These are phyloP conservation scores for Chaetomium olivaceum DNA, from an alignment of 2,329 filamentous ascomycete genomes.

Conservation along the genomic window DNA sequence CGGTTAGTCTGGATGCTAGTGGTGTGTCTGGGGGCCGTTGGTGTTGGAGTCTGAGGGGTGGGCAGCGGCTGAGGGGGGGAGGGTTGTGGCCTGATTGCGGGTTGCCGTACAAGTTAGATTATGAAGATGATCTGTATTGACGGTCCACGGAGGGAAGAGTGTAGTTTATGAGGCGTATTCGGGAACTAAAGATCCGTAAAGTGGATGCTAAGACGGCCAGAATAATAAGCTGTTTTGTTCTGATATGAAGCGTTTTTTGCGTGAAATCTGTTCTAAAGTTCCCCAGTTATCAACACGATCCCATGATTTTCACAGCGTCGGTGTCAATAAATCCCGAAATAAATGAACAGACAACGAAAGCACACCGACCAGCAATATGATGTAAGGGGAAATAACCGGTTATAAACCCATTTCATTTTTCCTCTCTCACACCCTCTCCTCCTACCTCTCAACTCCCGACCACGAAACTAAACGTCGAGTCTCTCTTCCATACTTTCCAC, in stretches of 20 bases:
- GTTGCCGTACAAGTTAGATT: no score
- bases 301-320: not conserved
- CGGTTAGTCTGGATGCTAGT: conserved; percentile 69
- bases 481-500: not conserved
- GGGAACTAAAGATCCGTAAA: no score
- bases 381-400: not conserved
- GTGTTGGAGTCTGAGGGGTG: conserved; percentile 62
- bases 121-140: no score
- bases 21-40: conserved; percentile 66
- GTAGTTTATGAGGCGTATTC: no score
- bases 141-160: no score
- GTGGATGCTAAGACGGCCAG: not conserved
- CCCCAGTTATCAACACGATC: not conserved
- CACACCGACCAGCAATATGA: not conserved
- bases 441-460: not conserved
- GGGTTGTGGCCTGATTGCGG: conserved; percentile 35
- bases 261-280: not conserved
- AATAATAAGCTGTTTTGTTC: not conserved
- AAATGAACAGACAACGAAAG: not conserved
- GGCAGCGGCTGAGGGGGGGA: conserved; percentile 35
- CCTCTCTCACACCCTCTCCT: not conserved
- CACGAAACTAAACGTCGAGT: not conserved
- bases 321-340: not conserved
- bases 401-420: not conserved
- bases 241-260: not conserved